Evolutionary conservation across 768 basidiomycete genomes (phyloP).

Genomic region (Kondoa subrosea): DNA sequence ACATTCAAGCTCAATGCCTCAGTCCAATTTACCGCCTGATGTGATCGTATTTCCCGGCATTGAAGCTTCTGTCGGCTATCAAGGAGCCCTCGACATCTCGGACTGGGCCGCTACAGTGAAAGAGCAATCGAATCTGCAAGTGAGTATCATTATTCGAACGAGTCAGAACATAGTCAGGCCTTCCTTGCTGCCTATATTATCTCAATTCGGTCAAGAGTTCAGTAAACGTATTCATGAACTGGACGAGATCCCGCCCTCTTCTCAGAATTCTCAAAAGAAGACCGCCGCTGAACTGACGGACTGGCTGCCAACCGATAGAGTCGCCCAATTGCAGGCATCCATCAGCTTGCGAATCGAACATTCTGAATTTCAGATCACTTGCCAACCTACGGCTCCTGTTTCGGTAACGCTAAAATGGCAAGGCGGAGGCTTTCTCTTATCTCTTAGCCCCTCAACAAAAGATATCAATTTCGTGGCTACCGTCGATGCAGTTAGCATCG

Average conservation of each 20-base stretch:
- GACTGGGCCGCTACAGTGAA: background rate
- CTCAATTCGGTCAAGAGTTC: background rate
- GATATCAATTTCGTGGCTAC: slow-evolving; percentile 57
- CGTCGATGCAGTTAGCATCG: slow-evolving; percentile 62
- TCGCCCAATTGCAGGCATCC: slow-evolving; percentile 47
- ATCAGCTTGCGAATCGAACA: slow-evolving; percentile 82
- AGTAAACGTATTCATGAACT: background rate
- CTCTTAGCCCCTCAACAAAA: slow-evolving; percentile 55
- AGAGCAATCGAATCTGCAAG: background rate
- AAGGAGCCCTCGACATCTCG: background rate
- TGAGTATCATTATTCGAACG: background rate
- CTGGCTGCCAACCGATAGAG: slow-evolving; percentile 30
- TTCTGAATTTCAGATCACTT: slow-evolving; percentile 69
- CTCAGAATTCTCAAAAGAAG: background rate
- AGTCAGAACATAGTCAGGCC: background rate
- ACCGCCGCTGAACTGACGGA: background rate
- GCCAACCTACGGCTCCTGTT: slow-evolving; percentile 84
- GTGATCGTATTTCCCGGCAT: background rate
- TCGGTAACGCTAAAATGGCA: slow-evolving; percentile 78
- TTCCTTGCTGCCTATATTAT: background rate
- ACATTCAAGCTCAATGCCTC: background rate
- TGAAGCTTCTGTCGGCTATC: background rate
- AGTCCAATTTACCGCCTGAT: background rate
- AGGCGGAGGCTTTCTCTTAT: slow-evolving; percentile 75
- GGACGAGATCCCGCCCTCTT: background rate